These are phyloP conservation scores for Linnemannia schmuckeri DNA, from an alignment of 192 early-diverging fungal species.

Conservation along the genomic window DNA sequence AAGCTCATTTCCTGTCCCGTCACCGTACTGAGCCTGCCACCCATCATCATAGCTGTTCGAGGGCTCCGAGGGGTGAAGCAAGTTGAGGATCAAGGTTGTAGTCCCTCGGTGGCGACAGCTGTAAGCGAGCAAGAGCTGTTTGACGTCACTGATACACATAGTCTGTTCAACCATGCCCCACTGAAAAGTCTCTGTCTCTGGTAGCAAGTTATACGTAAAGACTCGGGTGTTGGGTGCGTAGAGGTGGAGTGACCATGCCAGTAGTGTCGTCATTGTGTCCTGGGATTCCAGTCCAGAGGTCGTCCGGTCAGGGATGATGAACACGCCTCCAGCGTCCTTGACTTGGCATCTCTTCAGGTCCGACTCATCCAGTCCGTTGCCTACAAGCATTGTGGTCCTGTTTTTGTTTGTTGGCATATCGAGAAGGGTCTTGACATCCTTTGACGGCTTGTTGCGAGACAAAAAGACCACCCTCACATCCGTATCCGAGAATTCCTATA, in stretches of 20 bases:
- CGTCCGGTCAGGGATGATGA: constrained; percentile 66
- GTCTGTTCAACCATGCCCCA: constrained; percentile 65
- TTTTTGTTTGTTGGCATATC: constrained; percentile 50
- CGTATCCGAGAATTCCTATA: constrained; percentile 58
- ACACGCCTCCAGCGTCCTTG: constrained; percentile 60
- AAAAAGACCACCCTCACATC: constrained; percentile 65
- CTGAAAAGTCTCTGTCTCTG: constrained; percentile 72
- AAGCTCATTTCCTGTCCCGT: constrained; percentile 76
- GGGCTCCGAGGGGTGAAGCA: constrained; percentile 70
- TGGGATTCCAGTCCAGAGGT: constrained; percentile 64
- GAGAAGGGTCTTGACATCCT: constrained; percentile 60
- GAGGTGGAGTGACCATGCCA: constrained; percentile 75
- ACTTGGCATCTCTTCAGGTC: constrained; percentile 53
- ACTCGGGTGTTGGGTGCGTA: constrained; percentile 70
- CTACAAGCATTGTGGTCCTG: constrained; percentile 49
- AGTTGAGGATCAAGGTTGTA: constrained; percentile 73
- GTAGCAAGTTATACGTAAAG: constrained; percentile 72
- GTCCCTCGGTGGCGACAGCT: constrained; percentile 70
- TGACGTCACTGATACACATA: constrained; percentile 65
- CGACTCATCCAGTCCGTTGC: constrained; percentile 44
- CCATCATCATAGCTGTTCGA: constrained; percentile 66
- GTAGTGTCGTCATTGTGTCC: constrained; percentile 77
- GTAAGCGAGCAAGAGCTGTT: constrained; percentile 65
- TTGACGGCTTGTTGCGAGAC: constrained; percentile 59
- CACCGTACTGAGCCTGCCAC: constrained; percentile 80